These are phyloP conservation scores for Coffea humblotiana DNA, from an alignment of 305 asterid genomes.

Conservation along the genomic window DNA sequence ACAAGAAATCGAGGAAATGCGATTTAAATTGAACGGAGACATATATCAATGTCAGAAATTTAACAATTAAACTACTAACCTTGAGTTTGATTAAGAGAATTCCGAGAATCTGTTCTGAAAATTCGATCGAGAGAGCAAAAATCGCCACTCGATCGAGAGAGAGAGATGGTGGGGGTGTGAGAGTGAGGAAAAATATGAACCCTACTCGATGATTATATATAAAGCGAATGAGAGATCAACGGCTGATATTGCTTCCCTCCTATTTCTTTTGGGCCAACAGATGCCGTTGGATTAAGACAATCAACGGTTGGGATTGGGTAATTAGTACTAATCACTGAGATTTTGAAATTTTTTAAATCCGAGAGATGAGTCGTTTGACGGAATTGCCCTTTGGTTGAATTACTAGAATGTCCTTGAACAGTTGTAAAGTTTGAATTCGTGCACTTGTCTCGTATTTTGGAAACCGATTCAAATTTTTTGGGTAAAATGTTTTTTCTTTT, in stretches of 20 bases:
- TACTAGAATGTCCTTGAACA: not conserved
- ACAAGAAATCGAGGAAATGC: conserved; percentile 7
- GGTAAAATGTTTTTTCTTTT: too few species aligned
- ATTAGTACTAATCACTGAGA: not conserved
- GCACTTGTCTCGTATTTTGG: not conserved
- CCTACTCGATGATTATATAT: conserved; percentile 38
- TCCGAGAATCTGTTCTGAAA: not conserved
- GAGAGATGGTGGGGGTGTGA: not conserved
- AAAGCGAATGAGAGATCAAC: conserved; percentile 27
- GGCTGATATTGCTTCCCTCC: conserved; percentile 52
- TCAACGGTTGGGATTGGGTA: conserved; percentile 32
- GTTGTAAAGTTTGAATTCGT: not conserved
- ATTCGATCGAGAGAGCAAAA: conserved; percentile 19
- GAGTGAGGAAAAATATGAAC: conserved; percentile 12
- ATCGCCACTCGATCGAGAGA: conserved; percentile 25
- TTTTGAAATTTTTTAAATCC: conserved; percentile 2
- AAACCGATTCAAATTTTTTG: not conserved
- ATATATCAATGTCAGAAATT: not conserved
- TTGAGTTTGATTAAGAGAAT: not conserved
- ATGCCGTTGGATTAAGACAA: conserved; percentile 19
- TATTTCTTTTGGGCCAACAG: conserved; percentile 6
- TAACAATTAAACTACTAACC: not conserved
- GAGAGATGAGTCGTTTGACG: not conserved
- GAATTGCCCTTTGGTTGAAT: not conserved
- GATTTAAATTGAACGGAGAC: conserved; percentile 8